Percentiles rank a stretch among this genome's conserved stretches.
These are phyloP conservation scores for Helicocarpus griseus DNA, from an alignment of 2,329 filamentous ascomycete genomes.

Conservation along the genomic window DNA sequence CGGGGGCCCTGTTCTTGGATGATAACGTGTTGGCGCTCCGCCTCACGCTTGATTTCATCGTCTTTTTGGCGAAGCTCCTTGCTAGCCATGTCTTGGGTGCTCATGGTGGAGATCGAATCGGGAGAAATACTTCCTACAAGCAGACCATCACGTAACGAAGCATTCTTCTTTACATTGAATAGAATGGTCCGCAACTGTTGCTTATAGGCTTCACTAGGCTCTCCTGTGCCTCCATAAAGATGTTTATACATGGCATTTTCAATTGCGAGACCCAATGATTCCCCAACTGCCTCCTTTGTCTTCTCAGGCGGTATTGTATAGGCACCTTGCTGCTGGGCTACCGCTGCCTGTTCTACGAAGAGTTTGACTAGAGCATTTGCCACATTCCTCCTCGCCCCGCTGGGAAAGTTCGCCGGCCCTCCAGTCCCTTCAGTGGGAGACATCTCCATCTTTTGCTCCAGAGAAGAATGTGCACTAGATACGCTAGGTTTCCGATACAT, in stretches of 20 bases:
- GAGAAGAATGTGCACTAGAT: constrained; percentile 19
- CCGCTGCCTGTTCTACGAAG: constrained; percentile 56
- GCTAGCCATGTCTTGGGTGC: constrained; percentile 79
- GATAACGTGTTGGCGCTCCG: constrained; percentile 62
- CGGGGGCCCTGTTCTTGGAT: constrained; percentile 67
- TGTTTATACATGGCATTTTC: constrained; percentile 58
- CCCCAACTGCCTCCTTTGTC: constrained; percentile 54
- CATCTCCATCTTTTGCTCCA: constrained; percentile 22
- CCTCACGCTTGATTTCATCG: constrained; percentile 45
- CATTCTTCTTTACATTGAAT: constrained; percentile 84
- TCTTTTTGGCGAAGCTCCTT: constrained; percentile 67
- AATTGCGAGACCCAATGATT: constrained; percentile 65
- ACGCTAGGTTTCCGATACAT: constrained; percentile 25
- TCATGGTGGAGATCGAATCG: constrained; percentile 76
- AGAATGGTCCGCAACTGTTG: constrained; percentile 64
- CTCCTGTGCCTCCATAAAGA: constrained; percentile 40
- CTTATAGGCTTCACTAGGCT: constrained; percentile 47
- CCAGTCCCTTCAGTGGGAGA: constrained; percentile 24
- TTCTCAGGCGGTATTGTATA: constrained; percentile 55
- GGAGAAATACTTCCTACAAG: constrained; percentile 64
- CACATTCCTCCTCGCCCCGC: constrained; percentile 55
- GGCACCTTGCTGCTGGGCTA: constrained; percentile 55
- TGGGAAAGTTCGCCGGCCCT: constrained; percentile 41
- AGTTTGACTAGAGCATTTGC: constrained; percentile 63
- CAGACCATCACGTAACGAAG: constrained; percentile 64